phyloP scores from a whole-genome alignment of 1,139 yeast species.

The Neolecta irregularis region DNA sequence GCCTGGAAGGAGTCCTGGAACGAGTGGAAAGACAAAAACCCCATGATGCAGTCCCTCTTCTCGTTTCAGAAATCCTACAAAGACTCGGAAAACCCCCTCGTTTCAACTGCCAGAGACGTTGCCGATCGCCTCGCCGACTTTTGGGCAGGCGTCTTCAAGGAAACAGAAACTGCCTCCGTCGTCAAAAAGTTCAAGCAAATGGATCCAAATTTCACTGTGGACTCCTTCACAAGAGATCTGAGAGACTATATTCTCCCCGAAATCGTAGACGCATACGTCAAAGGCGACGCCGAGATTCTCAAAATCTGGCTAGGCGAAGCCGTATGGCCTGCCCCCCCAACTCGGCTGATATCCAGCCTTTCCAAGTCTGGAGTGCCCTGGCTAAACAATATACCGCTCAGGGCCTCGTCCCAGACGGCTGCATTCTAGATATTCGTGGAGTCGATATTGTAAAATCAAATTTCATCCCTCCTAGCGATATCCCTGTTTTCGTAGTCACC shows the following conservation, averaged over 20 bases:
- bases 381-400: constrained; percentile 87
- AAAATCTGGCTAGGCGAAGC: constrained; percentile 94
- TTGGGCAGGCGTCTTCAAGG: constrained; percentile 59
- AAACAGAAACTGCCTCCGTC: constrained; percentile 90
- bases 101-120: constrained; percentile 65
- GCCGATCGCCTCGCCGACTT: constrained; percentile 49
- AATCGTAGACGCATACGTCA: constrained; percentile 84
- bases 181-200: constrained; percentile 68
- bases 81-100: constrained; percentile 86
- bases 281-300: constrained; percentile 71
- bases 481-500: constrained; percentile 84
- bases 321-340: not conserved
- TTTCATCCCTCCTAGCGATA: constrained; percentile 76
- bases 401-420: constrained; percentile 82
- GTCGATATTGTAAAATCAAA: constrained; percentile 86
- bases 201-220: constrained; percentile 77
- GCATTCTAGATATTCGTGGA: constrained; percentile 85
- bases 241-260: constrained; percentile 93
- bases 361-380: constrained; percentile 84
- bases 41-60: constrained; percentile 51
- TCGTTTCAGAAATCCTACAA: constrained; percentile 54
- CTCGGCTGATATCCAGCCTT: constrained; percentile 33
- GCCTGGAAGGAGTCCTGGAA: constrained; percentile 49
- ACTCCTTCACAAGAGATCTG: constrained; percentile 65
- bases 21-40: constrained; percentile 48